A percentile compares a stretch with the other conserved stretches of the same genome.
phyloP scores from a whole-genome alignment of 2,329 filamentous ascomycete species.

The Sporothrix inflata region DNA sequence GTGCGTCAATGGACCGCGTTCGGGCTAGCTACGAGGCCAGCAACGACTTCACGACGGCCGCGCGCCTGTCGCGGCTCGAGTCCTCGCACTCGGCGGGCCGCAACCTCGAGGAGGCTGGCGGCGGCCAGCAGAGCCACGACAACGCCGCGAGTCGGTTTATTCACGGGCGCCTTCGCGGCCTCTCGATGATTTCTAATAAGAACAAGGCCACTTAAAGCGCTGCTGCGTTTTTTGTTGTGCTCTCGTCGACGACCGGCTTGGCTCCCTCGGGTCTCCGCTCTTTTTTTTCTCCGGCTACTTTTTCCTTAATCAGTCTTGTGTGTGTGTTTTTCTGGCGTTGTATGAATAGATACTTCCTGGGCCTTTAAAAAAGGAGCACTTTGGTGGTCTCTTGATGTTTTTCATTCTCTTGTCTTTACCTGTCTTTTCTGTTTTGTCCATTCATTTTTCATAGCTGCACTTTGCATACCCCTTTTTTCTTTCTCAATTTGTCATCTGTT shows the following conservation, averaged over 20 bases:
- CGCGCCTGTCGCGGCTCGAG: constrained; percentile 81
- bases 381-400: constrained; percentile 14
- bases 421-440: constrained; percentile 22
- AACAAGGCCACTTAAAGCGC: constrained; percentile 33
- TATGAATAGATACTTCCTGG: constrained; percentile 24
- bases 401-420: constrained; percentile 3
- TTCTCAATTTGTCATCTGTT: constrained; percentile 40
- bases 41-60: constrained; percentile 89
- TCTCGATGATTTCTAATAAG: constrained; percentile 39
- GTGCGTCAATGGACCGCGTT: constrained; percentile 83
- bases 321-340: constrained; percentile 24
- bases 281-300: neutral
- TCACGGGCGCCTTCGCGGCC: constrained; percentile 36
- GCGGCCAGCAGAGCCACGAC: neutral
- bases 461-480: constrained; percentile 22
- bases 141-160: constrained; percentile 32
- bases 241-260: neutral
- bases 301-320: neutral
- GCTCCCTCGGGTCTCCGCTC: too few relatives aligned
- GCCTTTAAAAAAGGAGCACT: constrained; percentile 7
- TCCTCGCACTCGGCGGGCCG: constrained; percentile 60
- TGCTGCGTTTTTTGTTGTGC: neutral
- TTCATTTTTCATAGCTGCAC: neutral
- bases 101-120: constrained; percentile 4
- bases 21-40: constrained; percentile 84